Conservation (phyloP, 495 filamentous ascomycete genomes). For the Trichoderma erinaceum region DNA sequence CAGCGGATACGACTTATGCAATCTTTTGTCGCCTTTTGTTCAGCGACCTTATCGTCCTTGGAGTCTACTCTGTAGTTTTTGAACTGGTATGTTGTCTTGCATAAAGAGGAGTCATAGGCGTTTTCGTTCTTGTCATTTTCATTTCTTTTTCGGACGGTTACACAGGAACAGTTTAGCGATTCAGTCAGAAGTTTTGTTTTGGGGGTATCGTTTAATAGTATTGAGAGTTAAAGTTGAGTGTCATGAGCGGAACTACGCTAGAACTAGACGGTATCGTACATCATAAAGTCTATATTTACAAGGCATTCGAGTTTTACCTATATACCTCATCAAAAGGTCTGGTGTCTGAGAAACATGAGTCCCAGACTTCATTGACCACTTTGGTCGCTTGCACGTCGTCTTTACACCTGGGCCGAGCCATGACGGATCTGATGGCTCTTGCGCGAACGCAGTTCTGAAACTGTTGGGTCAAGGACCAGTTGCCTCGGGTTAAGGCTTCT, state of each 20-base stretch:
- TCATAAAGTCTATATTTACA: slow-evolving; percentile 12
- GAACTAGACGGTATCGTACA: slow-evolving; percentile 11
- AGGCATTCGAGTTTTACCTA: slow-evolving; percentile 47
- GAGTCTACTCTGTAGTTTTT: neutral
- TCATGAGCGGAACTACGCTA: neutral
- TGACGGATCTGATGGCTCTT: slow-evolving; percentile 70
- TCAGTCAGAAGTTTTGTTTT: neutral
- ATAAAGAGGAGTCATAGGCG: neutral
- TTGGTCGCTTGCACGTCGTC: slow-evolving; percentile 81
- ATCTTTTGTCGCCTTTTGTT: neutral
- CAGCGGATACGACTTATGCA: neutral
- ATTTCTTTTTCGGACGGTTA: neutral
- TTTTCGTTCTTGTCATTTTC: too few relatives aligned
- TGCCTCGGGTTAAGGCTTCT: slow-evolving; percentile 73
- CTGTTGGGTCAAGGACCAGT: slow-evolving; percentile 85
- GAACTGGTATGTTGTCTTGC: neutral
- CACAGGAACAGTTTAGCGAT: neutral
- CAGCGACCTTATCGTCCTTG: neutral
- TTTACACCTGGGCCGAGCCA: slow-evolving; percentile 67
- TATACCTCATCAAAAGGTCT: slow-evolving; percentile 96
- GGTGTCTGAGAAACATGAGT: slow-evolving; percentile 91
- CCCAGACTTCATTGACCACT: slow-evolving; percentile 94
- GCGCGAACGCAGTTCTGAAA: slow-evolving; percentile 86
- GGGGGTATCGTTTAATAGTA: slow-evolving; percentile 8
- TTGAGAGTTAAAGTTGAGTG: slow-evolving; percentile 8